Percentiles rank a stretch among this genome's conserved stretches.
phyloP scores from a whole-genome alignment of 73 alveolate genomes.

The Blepharisma stoltei region DNA sequence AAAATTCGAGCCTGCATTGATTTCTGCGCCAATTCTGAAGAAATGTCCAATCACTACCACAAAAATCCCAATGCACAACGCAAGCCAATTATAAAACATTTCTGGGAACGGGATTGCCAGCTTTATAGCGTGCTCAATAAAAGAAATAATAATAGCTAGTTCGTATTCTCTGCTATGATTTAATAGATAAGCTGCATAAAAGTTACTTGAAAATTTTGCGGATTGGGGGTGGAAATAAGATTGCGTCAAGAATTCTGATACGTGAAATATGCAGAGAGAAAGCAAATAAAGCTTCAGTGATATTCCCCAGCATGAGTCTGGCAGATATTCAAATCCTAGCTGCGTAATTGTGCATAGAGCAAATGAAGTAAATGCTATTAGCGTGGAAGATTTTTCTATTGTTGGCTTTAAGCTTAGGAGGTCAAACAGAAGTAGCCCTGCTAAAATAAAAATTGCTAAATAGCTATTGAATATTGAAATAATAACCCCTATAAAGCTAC shows the following conservation, averaged over 20 bases:
- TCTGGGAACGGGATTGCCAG: constrained; percentile 17
- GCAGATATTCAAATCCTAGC: no score
- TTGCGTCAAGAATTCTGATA: constrained; percentile 19
- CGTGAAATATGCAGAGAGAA: background rate
- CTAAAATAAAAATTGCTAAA: no score
- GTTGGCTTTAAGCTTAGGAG: no score
- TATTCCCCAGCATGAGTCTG: background rate
- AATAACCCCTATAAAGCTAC: no score
- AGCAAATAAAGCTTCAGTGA: background rate
- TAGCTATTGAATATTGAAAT: no score
- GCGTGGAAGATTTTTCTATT: no score
- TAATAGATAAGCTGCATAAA: constrained; percentile 1
- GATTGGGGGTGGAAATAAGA: constrained; percentile 19
- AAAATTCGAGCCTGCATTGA: background rate
- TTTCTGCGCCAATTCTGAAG: constrained; percentile 22
- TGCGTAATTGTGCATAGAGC: no score
- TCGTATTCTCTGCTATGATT: constrained; percentile 25
- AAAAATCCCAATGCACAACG: background rate
- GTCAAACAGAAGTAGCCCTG: no score
- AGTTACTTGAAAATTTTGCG: constrained; percentile 10
- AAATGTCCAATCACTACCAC: background rate
- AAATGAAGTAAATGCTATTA: no score
- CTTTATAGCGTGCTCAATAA: background rate
- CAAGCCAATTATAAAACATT: background rate
- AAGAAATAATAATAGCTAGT: background rate